These are phyloP conservation scores for Nakazawaea siamensis DNA, from an alignment of 805 yeast species.

Conservation along the genomic window DNA sequence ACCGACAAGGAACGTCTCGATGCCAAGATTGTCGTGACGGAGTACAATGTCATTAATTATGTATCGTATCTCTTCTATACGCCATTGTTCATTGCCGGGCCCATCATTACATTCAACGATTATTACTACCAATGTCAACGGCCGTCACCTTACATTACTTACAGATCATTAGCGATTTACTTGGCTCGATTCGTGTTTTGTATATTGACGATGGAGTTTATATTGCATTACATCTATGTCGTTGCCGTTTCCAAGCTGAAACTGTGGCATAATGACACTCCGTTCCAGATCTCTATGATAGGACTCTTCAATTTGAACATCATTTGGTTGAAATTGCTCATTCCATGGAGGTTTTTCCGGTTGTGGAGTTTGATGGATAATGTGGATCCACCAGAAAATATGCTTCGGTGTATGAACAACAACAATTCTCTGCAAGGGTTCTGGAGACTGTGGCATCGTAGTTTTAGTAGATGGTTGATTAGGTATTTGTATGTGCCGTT, in stretches of 20 bases:
- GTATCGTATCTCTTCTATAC: conserved; percentile 74
- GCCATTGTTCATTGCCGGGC: conserved; percentile 93
- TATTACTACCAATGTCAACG: conserved; percentile 64
- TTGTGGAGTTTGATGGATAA: conserved; percentile 90
- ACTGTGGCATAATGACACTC: conserved; percentile 86
- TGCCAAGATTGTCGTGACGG: conserved; percentile 51
- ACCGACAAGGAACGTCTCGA: conserved; percentile 60
- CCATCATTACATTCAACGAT: conserved; percentile 88
- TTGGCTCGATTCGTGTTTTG: conserved; percentile 65
- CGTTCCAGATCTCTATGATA: conserved; percentile 91
- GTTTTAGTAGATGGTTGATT: conserved; percentile 83
- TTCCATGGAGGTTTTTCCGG: conserved; percentile 95
- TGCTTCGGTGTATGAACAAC: conserved; percentile 93
- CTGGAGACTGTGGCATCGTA: conserved; percentile 99
- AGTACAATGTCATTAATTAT: conserved; percentile 59
- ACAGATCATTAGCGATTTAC: conserved; percentile 47
- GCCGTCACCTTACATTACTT: conserved; percentile 51
- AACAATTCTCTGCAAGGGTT: conserved; percentile 90
- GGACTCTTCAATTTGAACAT: conserved; percentile 85
- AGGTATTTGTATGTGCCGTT: conserved; percentile 86
- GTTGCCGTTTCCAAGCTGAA: conserved; percentile 86
- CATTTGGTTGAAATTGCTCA: conserved; percentile 85
- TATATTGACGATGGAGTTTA: conserved; percentile 78
- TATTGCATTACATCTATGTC: conserved; percentile 83
- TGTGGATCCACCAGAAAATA: conserved; percentile 95